These are phyloP conservation scores for Penicillium verrucosum DNA, from an alignment of 2,329 filamentous ascomycete genomes.

Conservation along the genomic window DNA sequence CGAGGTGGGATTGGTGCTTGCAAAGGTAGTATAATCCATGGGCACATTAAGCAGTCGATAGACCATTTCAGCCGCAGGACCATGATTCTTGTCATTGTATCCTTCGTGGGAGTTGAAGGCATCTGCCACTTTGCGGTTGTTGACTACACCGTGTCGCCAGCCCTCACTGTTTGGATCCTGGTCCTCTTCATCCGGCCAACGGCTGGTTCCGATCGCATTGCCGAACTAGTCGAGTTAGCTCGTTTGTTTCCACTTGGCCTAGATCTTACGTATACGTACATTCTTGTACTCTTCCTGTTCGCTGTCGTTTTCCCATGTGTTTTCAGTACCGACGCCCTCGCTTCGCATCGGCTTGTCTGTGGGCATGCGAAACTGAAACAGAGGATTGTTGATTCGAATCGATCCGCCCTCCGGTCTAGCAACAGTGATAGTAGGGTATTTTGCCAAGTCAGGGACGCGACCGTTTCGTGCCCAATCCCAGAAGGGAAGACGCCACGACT, in stretches of 20 bases:
- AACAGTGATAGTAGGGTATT: constrained; percentile 32
- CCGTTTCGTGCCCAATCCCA: constrained; percentile 46
- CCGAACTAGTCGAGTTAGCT: constrained; percentile 11
- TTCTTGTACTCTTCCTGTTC: constrained; percentile 10
- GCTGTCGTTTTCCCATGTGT: constrained; percentile 6
- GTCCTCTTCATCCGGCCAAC: constrained; percentile 26
- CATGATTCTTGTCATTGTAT: constrained; percentile 11
- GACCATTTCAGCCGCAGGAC: constrained; percentile 18
- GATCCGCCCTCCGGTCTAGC: constrained; percentile 36
- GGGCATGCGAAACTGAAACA: constrained; percentile 45
- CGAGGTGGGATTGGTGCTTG: constrained; percentile 23
- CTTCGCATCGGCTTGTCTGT: constrained; percentile 15
- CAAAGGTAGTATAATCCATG: constrained; percentile 18
- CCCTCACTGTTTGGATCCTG: constrained; percentile 11
- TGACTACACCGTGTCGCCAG: constrained; percentile 20
- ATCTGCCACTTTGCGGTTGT: constrained; percentile 20
- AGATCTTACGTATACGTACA: not conserved
- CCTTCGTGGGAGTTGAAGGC: constrained; percentile 12
- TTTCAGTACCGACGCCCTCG: constrained; percentile 9
- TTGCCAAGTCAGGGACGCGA: constrained; percentile 28
- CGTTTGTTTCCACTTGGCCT: not conserved
- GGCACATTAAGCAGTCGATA: constrained; percentile 17
- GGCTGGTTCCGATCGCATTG: constrained; percentile 18
- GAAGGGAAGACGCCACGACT: constrained; percentile 48
- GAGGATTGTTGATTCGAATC: constrained; percentile 43